Evolutionary conservation across 345 rosid species (phyloP).

Genomic region (Nephelium lappaceum): DNA sequence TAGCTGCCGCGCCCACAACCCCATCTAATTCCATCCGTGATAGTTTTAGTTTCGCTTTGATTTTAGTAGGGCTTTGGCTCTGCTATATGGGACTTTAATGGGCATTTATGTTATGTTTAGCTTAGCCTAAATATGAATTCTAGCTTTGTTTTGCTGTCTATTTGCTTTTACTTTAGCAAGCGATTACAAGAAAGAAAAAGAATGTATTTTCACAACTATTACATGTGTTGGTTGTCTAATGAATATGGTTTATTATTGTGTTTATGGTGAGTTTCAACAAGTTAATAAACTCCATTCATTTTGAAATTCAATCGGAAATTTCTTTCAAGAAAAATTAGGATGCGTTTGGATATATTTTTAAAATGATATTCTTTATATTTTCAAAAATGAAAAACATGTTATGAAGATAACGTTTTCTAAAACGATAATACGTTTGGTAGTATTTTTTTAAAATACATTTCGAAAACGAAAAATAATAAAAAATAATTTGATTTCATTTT

Average conservation of each 20-base stretch:
- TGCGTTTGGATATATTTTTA: too few relatives aligned
- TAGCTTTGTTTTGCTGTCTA: not conserved
- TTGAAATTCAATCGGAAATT: too few relatives aligned
- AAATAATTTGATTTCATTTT: too few relatives aligned
- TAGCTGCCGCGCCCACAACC: conserved; percentile 35
- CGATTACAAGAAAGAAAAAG: not conserved
- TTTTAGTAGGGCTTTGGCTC: conserved; percentile 24
- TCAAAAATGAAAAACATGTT: too few relatives aligned
- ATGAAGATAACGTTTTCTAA: too few relatives aligned
- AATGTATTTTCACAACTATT: not conserved
- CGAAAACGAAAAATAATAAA: too few relatives aligned
- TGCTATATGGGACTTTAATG: conserved; percentile 8
- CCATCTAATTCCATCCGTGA: conserved; percentile 41
- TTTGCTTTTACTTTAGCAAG: not conserved
- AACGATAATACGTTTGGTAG: too few relatives aligned
- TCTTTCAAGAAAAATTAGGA: not conserved
- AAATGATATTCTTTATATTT: too few relatives aligned
- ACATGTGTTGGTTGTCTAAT: not conserved
- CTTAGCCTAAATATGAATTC: not conserved
- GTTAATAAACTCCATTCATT: not conserved
- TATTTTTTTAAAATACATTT: too few relatives aligned
- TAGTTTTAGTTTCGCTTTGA: not conserved
- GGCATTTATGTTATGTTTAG: not conserved
- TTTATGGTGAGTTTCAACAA: not conserved
- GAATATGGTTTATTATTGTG: not conserved